Evolutionary conservation across 495 filamentous ascomycete genomes (phyloP), one percentile per base, ranked within the genome.

Genomic region (Tuber indicum): DNA sequence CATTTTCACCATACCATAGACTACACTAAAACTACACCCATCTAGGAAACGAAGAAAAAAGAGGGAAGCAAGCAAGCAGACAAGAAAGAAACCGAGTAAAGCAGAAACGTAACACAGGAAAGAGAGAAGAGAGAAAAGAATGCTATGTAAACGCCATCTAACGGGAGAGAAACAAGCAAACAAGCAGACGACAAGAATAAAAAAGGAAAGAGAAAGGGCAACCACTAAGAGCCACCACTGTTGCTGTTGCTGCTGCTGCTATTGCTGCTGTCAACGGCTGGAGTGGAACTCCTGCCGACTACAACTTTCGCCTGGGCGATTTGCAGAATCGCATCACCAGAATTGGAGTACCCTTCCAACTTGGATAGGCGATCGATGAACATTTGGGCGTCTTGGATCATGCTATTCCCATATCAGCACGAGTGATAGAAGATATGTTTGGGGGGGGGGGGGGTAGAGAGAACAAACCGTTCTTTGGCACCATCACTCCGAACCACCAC

Each of bases 301-400:
- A 89, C 82, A 36, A 84, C 82, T 81, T 95, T 97, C 23, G 85
- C 85, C 45, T 89, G 88, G 58, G 94, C 90, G 47, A 96, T 86
- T 45, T 89, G 87, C 14, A 92, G 83, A 9, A 98, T 85, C 77
- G 89, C 87, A 49, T 90, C 88, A 17, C 91, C 91, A 0, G 92
- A 86, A 77, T 92, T 90, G 43, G 88, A 91, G 47, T 93, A 91
- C 1, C 94, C 95, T 74, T 97, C 91, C 69, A 98, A 89, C 82
- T 92, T 93, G 82, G 89, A 87, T 26, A 98, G 87, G 72, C 89
- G 90, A 4, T 87, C 85, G 70, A 91, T 89, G 84, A 99, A 94
- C 81, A 89, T 89, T 75, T 94, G 89, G 62, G 92, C 90, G 81
- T 99, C 96, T 70, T 88, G 88, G 72, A 92, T 86, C 88, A 99